These are phyloP conservation scores for Capillidium rhysosporum DNA, from an alignment of 371 early-diverging fungal genomes.

Conservation along the genomic window DNA sequence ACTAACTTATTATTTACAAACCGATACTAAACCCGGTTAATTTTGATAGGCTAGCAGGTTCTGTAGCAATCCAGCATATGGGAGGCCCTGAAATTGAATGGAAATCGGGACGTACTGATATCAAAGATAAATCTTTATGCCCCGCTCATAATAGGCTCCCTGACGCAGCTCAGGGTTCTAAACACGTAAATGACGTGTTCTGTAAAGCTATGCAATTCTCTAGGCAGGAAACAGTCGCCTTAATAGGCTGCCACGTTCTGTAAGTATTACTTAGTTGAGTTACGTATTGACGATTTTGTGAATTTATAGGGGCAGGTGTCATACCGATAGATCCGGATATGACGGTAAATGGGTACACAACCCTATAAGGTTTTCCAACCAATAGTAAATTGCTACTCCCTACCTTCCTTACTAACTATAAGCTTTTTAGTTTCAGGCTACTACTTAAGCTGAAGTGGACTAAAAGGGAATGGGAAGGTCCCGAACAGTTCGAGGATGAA, in stretches of 20 bases:
- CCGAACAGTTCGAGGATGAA: constrained; percentile 70
- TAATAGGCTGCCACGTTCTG: constrained; percentile 75
- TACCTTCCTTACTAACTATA: not conserved
- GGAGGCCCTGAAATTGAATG: constrained; percentile 74
- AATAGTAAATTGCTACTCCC: constrained; percentile 30
- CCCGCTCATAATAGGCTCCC: constrained; percentile 86
- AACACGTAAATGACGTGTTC: constrained; percentile 64
- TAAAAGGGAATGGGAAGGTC: constrained; percentile 58
- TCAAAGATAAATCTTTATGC: constrained; percentile 12
- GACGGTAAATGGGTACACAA: constrained; percentile 14
- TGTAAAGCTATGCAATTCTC: constrained; percentile 80
- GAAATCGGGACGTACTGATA: constrained; percentile 32
- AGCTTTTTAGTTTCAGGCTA: constrained; percentile 27
- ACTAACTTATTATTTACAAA: not conserved
- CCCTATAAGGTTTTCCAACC: constrained; percentile 2
- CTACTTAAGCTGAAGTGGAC: constrained; percentile 61
- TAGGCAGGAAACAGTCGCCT: constrained; percentile 87
- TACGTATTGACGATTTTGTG: too few species aligned
- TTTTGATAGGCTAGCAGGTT: constrained; percentile 84
- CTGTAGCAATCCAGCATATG: constrained; percentile 70
- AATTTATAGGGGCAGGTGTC: constrained; percentile 53
- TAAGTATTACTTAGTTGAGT: not conserved
- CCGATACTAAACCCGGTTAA: constrained; percentile 15
- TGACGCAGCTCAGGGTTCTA: constrained; percentile 55
- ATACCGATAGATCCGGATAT: constrained; percentile 70